These are phyloP conservation scores for Pleurotus platypus DNA, from an alignment of 768 basidiomycete species.

Conservation along the genomic window DNA sequence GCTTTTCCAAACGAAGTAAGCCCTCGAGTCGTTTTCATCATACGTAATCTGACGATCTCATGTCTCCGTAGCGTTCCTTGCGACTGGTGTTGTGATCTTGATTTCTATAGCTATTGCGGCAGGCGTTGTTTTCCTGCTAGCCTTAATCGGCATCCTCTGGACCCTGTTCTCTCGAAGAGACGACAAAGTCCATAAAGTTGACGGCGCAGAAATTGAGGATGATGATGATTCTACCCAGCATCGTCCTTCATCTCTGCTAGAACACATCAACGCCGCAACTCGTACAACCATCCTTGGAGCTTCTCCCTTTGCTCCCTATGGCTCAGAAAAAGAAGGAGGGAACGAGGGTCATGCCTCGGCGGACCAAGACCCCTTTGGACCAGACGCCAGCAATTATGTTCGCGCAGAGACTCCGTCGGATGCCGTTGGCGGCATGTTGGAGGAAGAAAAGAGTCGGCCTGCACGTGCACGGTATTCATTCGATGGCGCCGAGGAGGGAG, in stretches of 20 bases:
- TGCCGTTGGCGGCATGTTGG: slow-evolving; percentile 59
- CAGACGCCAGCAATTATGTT: slow-evolving; percentile 73
- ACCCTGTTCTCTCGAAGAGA: slow-evolving; percentile 82
- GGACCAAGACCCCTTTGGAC: slow-evolving; percentile 59
- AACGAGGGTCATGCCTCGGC: slow-evolving; percentile 19
- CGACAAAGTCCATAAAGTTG: slow-evolving; percentile 63
- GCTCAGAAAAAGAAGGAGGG: slow-evolving; percentile 56
- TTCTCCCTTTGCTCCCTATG: slow-evolving; percentile 33
- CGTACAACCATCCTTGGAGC: slow-evolving; percentile 75
- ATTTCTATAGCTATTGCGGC: slow-evolving; percentile 97
- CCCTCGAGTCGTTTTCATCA: slow-evolving; percentile 12
- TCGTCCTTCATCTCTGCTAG: slow-evolving; percentile 82
- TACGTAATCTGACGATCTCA: slow-evolving; percentile 10
- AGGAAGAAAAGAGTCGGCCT: slow-evolving; percentile 71
- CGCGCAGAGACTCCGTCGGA: slow-evolving; percentile 83
- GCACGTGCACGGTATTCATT: slow-evolving; percentile 84
- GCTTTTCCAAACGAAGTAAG: slow-evolving; percentile 70
- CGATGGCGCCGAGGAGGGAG: slow-evolving; percentile 75
- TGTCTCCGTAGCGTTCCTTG: slow-evolving; percentile 66
- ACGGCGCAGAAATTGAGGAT: slow-evolving; percentile 53
- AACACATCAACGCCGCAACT: slow-evolving; percentile 89
- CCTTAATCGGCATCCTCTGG: slow-evolving; percentile 84
- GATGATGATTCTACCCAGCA: slow-evolving; percentile 77
- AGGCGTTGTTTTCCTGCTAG: slow-evolving; percentile 86
- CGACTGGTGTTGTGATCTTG: slow-evolving; percentile 89